Conservation (phyloP, 106 monocot species). For the Acorus gramineus region DNA sequence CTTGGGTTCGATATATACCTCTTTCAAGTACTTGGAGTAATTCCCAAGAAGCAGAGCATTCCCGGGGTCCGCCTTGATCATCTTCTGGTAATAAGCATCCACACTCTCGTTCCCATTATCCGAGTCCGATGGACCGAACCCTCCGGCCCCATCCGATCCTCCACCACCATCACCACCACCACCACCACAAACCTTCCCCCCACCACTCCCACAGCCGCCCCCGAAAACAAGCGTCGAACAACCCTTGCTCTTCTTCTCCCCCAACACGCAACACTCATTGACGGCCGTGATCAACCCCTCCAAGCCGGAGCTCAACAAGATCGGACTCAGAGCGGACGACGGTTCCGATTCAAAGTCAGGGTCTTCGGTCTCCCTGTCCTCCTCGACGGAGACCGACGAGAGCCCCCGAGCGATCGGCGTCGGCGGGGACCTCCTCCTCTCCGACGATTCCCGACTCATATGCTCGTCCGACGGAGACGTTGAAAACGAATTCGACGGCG, state of each 20-base stretch:
- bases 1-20: slow-evolving; percentile 1
- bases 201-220: not conserved
- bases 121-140: not conserved
- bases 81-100: slow-evolving; percentile 13
- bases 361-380: not conserved
- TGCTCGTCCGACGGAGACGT: no score
- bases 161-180: not conserved
- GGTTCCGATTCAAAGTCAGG: no score
- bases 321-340: not conserved
- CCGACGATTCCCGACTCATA: not conserved
- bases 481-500: not conserved
- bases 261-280: not conserved
- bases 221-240: not conserved
- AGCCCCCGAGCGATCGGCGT: no score
- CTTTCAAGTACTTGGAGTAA: slow-evolving; percentile 24
- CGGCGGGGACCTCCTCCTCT: not conserved
- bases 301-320: slow-evolving; percentile 15
- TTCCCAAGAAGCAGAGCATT: slow-evolving; percentile 24
- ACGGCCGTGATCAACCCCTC: not conserved
- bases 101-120: not conserved
- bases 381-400: not conserved
- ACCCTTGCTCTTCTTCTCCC: not conserved
- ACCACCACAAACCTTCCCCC: not conserved
- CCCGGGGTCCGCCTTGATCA: slow-evolving; percentile 15
- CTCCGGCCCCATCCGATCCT: not conserved